A percentile compares a stretch with the other conserved stretches of the same genome.
Evolutionary conservation across 2,329 filamentous ascomycete species (phyloP).

Genomic region (Xylaria sp.): DNA sequence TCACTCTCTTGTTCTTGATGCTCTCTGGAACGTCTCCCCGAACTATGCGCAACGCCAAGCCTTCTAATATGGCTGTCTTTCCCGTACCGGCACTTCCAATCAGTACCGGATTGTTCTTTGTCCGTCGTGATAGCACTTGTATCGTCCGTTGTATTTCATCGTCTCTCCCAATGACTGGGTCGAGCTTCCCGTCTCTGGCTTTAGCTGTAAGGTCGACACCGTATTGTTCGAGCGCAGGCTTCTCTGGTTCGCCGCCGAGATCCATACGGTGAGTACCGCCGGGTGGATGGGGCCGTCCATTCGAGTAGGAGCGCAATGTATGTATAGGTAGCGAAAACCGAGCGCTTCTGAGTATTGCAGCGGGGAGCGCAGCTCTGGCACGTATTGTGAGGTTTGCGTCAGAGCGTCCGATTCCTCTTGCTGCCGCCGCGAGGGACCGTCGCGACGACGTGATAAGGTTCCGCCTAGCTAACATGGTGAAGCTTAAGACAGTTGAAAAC

Average conservation of each 20-base stretch:
- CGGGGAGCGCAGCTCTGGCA: slow-evolving; percentile 43
- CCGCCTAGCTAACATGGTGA: slow-evolving; percentile 54
- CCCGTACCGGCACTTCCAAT: slow-evolving; percentile 92
- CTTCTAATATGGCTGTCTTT: slow-evolving; percentile 93
- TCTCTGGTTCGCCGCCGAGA: slow-evolving; percentile 77
- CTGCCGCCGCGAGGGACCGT: slow-evolving; percentile 48
- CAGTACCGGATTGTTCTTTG: slow-evolving; percentile 96
- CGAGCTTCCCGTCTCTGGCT: slow-evolving; percentile 88
- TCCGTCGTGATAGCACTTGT: slow-evolving; percentile 89
- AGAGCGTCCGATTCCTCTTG: slow-evolving; percentile 42
- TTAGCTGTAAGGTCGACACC: slow-evolving; percentile 88
- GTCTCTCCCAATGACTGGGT: slow-evolving; percentile 95
- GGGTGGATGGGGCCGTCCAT: slow-evolving; percentile 83
- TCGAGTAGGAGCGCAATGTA: slow-evolving; percentile 66
- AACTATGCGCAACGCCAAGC: slow-evolving; percentile 88
- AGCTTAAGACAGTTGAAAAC: neutral
- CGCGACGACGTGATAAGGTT: slow-evolving; percentile 52
- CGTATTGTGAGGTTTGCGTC: slow-evolving; percentile 39
- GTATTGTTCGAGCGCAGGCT: slow-evolving; percentile 89
- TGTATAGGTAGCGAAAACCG: slow-evolving; percentile 38
- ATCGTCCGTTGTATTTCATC: slow-evolving; percentile 93
- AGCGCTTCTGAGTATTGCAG: slow-evolving; percentile 33
- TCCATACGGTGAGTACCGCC: slow-evolving; percentile 96
- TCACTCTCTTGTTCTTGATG: slow-evolving; percentile 91
- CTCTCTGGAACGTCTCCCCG: slow-evolving; percentile 94